Evolutionary conservation across 2,329 filamentous ascomycete species (phyloP).

Genomic region (Neoscytalidium dimidiatum): DNA sequence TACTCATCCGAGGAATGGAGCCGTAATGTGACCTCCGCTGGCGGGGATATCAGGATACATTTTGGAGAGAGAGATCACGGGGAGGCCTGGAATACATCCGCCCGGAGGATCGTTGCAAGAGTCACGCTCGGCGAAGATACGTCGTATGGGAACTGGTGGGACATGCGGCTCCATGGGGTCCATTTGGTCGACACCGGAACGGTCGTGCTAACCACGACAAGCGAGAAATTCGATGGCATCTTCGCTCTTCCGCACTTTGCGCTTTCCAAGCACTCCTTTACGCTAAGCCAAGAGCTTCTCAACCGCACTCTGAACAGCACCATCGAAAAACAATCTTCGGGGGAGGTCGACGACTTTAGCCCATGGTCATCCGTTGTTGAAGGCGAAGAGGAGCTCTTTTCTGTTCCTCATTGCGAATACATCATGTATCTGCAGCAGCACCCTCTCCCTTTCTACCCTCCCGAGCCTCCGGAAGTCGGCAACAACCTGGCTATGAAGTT

Average conservation of each 20-base stretch:
- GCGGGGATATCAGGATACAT: slow-evolving; percentile 70
- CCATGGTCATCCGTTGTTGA: slow-evolving; percentile 74
- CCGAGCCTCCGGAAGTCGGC: slow-evolving; percentile 9
- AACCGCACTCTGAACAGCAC: slow-evolving; percentile 70
- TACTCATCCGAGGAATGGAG: slow-evolving; percentile 71
- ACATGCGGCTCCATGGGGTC: slow-evolving; percentile 77
- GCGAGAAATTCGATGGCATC: slow-evolving; percentile 88
- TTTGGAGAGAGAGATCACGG: slow-evolving; percentile 57
- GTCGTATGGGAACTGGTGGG: slow-evolving; percentile 72
- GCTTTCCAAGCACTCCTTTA: slow-evolving; percentile 57
- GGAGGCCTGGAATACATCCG: slow-evolving; percentile 43
- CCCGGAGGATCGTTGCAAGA: slow-evolving; percentile 69
- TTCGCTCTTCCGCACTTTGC: slow-evolving; percentile 85
- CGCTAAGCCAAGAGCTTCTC: slow-evolving; percentile 56
- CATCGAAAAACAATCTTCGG: slow-evolving; percentile 65
- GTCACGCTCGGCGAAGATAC: slow-evolving; percentile 72
- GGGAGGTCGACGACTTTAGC: slow-evolving; percentile 56
- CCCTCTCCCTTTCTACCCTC: slow-evolving; percentile 37
- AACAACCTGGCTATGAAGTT: slow-evolving; percentile 42
- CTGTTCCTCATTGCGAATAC: slow-evolving; percentile 81
- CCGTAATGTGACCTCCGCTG: slow-evolving; percentile 75
- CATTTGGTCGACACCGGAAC: slow-evolving; percentile 83
- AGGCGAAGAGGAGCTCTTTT: slow-evolving; percentile 60
- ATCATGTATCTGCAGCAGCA: slow-evolving; percentile 82
- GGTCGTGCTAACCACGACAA: slow-evolving; percentile 82